Evolutionary conservation across 352 stramenopile genomes (phyloP).

Genomic region (Pythium guiyangense): DNA sequence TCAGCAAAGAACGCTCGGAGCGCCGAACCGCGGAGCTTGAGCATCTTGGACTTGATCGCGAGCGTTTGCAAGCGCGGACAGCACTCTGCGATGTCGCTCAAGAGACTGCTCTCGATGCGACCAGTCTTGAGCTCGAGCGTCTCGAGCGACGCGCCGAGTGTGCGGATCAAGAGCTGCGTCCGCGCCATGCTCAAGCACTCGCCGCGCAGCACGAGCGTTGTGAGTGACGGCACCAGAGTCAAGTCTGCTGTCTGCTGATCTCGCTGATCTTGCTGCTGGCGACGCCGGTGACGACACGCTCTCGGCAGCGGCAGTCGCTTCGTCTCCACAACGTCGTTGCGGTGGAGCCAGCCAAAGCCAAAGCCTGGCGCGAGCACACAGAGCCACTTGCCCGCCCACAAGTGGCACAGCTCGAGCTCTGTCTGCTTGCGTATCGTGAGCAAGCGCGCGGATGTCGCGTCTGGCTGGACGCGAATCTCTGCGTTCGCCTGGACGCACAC

Average conservation of each 20-base stretch:
- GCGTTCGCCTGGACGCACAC: not conserved
- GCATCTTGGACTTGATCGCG: conserved; percentile 3
- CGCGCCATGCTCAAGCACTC: not conserved
- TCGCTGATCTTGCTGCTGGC: not conserved
- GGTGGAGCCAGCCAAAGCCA: conserved; percentile 7
- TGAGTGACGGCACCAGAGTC: not conserved
- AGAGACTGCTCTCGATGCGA: no score
- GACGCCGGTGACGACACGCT: no score
- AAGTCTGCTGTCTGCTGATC: not conserved
- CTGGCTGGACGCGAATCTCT: not conserved
- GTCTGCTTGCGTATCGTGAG: not conserved
- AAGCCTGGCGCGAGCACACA: conserved; percentile 6
- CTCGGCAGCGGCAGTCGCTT: not conserved
- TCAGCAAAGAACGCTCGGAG: conserved; percentile 1
- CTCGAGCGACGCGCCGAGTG: no score
- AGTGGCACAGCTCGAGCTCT: conserved; percentile 3
- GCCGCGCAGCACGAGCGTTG: conserved; percentile 1
- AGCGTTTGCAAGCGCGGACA: no score
- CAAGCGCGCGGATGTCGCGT: not conserved
- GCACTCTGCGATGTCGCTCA: no score
- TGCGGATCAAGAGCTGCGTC: no score
- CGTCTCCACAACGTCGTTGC: not conserved
- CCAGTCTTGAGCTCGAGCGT: no score
- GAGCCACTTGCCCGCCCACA: no score
- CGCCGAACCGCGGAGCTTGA: conserved; percentile 1